Evolutionary conservation across 1,139 yeast genomes (phyloP), one percentile per base, ranked within the genome.

Genomic region (Hemisphaericaspora xylanilytica): DNA sequence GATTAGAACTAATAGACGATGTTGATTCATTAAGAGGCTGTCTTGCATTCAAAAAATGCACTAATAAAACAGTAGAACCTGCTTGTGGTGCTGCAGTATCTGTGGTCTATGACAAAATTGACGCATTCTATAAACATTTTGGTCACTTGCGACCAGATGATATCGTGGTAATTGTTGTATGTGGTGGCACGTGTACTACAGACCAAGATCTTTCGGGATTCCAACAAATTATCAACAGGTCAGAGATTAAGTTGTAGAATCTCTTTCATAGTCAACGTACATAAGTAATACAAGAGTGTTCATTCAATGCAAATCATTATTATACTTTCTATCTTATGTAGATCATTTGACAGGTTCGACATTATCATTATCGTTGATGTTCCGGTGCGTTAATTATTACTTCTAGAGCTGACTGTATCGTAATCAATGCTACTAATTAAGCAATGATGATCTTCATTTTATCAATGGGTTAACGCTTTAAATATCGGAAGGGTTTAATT

Each of bases 51-150:
- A 73, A 80, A 5, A 64, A 72, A 10, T 74, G 69, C 30, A 74
- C 67, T 42, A 69, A 70, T 28, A 62, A 72, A 37, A 63, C 80
- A 7, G 78, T 80, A 0, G 90, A 84, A 52, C 88, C 89, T 0
- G 88, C 90, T 1, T 84, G 90, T 62, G 89, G 88, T 9, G 89
- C 87, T 2, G 73, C 88, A 0, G 50, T 83, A 22, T 75, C 81
- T 13, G 61, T 75, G 7, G 67, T 73, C 2, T 77, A 77, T 51
- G 59, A 70, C 35, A 58, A 57, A 29, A 51, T 58, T 6, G 63
- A 63, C 7, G 48, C 69, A 17, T 48, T 77, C 16, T 55, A 56
- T 31, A 49, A 55, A 10, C 51, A 56, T 22, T 56, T 69, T 30
- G 61, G 59, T 1, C 52, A 64, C 18, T 57, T 77, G 39, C 41